A percentile compares a stretch with the other conserved stretches of the same genome.
phyloP scores from a whole-genome alignment of 805 yeast genomes.

The Debaryomyces tyrocola region DNA sequence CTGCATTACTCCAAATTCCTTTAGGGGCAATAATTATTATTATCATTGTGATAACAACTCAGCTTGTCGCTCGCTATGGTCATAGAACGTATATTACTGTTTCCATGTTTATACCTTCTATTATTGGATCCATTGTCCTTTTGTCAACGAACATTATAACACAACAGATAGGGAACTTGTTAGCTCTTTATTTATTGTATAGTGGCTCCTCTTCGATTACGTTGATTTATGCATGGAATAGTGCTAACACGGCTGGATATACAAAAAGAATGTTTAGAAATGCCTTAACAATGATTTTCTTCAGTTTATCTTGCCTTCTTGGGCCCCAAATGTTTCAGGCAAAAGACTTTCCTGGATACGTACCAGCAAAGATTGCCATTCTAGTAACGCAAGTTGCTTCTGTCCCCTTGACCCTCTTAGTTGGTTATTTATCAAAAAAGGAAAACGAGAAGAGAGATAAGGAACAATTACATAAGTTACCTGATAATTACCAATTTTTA shows the following conservation, averaged over 20 bases:
- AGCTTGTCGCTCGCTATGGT: slow-evolving; percentile 28
- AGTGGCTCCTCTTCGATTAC: slow-evolving; percentile 60
- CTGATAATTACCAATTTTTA: slow-evolving; percentile 44
- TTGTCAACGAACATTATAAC: slow-evolving; percentile 25
- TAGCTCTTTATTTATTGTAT: slow-evolving; percentile 51
- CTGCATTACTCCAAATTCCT: slow-evolving; percentile 57
- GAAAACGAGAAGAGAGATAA: slow-evolving; percentile 49
- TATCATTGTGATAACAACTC: slow-evolving; percentile 30
- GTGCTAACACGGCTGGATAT: slow-evolving; percentile 67
- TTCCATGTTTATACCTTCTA: slow-evolving; percentile 33
- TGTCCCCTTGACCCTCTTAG: slow-evolving; percentile 41
- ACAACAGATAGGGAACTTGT: slow-evolving; percentile 44
- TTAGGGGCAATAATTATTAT: slow-evolving; percentile 50
- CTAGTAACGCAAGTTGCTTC: slow-evolving; percentile 50
- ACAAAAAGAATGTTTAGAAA: slow-evolving; percentile 68
- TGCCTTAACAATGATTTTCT: slow-evolving; percentile 60
- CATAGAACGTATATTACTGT: slow-evolving; percentile 22
- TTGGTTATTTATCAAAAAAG: slow-evolving; percentile 42
- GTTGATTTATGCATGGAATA: slow-evolving; percentile 60
- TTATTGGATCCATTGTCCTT: slow-evolving; percentile 43
- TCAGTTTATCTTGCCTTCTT: slow-evolving; percentile 63
- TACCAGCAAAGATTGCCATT: slow-evolving; percentile 57
- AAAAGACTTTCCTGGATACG: slow-evolving; percentile 52
- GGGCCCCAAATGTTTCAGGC: slow-evolving; percentile 69
- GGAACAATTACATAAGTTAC: slow-evolving; percentile 6